A percentile compares a stretch with the other conserved stretches of the same genome.
Evolutionary conservation across 2,329 filamentous ascomycete genomes (phyloP).

Genomic region (Penicillium sp.): DNA sequence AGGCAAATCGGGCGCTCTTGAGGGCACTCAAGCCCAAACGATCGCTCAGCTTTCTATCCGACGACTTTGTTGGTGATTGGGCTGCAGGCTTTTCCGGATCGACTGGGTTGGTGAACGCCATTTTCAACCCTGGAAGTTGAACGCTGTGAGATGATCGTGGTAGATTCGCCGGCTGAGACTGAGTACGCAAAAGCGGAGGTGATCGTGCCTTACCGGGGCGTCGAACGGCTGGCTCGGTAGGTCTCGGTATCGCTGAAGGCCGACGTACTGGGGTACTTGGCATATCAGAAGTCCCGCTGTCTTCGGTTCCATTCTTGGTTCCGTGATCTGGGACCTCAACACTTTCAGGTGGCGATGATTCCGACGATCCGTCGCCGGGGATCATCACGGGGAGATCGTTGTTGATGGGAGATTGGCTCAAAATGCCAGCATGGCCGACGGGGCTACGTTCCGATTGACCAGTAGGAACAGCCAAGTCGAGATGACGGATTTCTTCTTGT

Average conservation of each 20-base stretch:
- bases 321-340: constrained; percentile 3
- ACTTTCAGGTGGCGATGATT: constrained; percentile 13
- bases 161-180: constrained; percentile 49
- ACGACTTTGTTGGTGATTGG: constrained; percentile 31
- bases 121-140: constrained; percentile 22
- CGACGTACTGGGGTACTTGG: constrained; percentile 26
- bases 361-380: constrained; percentile 6
- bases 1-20: constrained; percentile 54
- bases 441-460: constrained; percentile 24
- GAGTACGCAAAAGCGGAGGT: constrained; percentile 50
- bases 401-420: constrained; percentile 7
- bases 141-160: constrained; percentile 23
- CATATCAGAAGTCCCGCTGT: constrained; percentile 4
- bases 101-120: constrained; percentile 20
- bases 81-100: constrained; percentile 22
- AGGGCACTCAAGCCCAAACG: constrained; percentile 64
- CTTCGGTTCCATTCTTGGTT: constrained; percentile 12
- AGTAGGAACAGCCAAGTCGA: constrained; percentile 56
- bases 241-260: constrained; percentile 42
- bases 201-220: constrained; percentile 39
- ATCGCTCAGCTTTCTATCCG: constrained; percentile 75
- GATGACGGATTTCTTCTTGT: constrained; percentile 57
- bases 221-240: constrained; percentile 36
- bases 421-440: constrained; percentile 7
- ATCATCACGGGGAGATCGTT: constrained; percentile 8